These are phyloP conservation scores for Paramarasmius palmivorus DNA, from an alignment of 1,284 basidiomycete species.

Conservation along the genomic window DNA sequence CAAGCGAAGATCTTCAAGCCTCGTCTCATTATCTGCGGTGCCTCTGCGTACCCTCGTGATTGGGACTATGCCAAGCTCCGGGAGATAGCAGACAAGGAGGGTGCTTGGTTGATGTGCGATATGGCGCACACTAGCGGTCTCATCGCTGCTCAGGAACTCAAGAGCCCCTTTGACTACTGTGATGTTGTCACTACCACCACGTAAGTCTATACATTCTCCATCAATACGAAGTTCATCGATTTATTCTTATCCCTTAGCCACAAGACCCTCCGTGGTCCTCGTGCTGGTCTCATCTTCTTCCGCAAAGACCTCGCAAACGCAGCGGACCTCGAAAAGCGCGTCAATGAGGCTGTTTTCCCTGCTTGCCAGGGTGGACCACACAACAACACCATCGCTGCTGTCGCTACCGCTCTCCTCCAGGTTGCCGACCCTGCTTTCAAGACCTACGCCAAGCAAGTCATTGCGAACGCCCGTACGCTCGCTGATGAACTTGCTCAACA, in stretches of 20 bases:
- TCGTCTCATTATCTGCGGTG: conserved; percentile 94
- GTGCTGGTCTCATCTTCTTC: conserved; percentile 99
- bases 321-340: conserved; percentile 88
- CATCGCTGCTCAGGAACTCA: conserved; percentile 91
- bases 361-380: conserved; percentile 99
- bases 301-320: conserved; percentile 85
- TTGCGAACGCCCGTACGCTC: conserved; percentile 83
- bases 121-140: conserved; percentile 98
- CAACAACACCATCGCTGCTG: conserved; percentile 98
- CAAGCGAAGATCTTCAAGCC: conserved; percentile 98
- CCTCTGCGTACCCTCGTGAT: conserved; percentile 97
- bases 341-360: conserved; percentile 99
- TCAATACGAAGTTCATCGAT: conserved; percentile 1
- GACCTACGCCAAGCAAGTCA: conserved; percentile 93
- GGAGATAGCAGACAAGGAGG: conserved; percentile 84
- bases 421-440: conserved; percentile 91
- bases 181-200: conserved; percentile 98
- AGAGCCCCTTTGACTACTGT: conserved; percentile 94
- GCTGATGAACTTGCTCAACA: conserved; percentile 70
- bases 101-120: conserved; percentile 92
- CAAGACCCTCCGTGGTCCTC: conserved; percentile 98
- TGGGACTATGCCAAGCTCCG: conserved; percentile 92
- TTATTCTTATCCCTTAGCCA: conserved; percentile 53
- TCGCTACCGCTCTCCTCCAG: conserved; percentile 96
- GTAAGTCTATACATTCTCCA: too few species aligned